Conservation (phyloP, 768 basidiomycete genomes). For the Chlorophyllum brunneum region DNA sequence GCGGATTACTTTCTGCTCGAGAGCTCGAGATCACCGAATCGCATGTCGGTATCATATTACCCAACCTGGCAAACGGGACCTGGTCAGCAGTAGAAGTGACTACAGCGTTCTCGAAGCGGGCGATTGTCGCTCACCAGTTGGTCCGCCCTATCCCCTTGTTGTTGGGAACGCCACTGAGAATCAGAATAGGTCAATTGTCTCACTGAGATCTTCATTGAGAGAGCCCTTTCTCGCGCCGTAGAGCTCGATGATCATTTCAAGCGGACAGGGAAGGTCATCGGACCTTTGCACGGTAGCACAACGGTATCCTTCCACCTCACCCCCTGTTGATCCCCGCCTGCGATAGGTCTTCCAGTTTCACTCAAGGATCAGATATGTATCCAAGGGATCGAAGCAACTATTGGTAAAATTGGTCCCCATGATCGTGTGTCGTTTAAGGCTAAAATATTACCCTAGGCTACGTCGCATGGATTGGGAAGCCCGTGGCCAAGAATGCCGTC, state of each 20-base stretch:
- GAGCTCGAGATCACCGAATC: slow-evolving; percentile 47
- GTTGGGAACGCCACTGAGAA: neutral
- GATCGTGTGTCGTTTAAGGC: neutral
- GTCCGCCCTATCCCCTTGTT: slow-evolving; percentile 34
- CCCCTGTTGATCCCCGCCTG: neutral
- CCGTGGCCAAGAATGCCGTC: slow-evolving; percentile 53
- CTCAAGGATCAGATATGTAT: slow-evolving; percentile 73
- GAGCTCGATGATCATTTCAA: slow-evolving; percentile 62
- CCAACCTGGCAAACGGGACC: slow-evolving; percentile 44
- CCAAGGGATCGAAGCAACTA: slow-evolving; percentile 64
- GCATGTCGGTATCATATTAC: slow-evolving; percentile 40
- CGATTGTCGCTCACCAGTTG: slow-evolving; percentile 75
- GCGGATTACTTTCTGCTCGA: slow-evolving; percentile 50
- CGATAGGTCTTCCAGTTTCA: slow-evolving; percentile 55
- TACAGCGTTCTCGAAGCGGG: slow-evolving; percentile 72
- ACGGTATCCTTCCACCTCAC: slow-evolving; percentile 7
- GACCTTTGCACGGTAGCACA: slow-evolving; percentile 61
- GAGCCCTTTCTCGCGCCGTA: slow-evolving; percentile 58
- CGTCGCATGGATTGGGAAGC: slow-evolving; percentile 65
- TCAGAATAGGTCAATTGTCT: slow-evolving; percentile 65
- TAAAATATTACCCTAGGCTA: slow-evolving; percentile 43
- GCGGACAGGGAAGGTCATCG: slow-evolving; percentile 59
- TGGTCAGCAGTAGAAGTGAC: slow-evolving; percentile 71
- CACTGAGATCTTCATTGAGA: slow-evolving; percentile 80
- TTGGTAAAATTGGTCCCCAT: slow-evolving; percentile 37